Conservation (phyloP, 495 filamentous ascomycete species). For the Aspergillus baeticus region DNA sequence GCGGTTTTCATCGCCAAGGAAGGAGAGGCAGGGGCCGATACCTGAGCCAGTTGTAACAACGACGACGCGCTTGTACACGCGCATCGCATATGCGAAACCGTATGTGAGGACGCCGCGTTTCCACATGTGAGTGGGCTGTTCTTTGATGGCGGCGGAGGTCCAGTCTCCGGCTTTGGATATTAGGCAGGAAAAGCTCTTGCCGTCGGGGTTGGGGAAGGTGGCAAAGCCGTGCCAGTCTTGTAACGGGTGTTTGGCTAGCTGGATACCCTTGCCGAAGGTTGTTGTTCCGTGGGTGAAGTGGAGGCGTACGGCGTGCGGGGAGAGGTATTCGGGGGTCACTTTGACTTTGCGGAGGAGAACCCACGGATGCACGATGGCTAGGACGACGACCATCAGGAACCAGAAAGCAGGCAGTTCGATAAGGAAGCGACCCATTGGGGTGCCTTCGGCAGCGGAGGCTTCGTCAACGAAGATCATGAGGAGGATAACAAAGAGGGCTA, state of each 20-base stretch:
- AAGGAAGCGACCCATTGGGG: constrained; percentile 34
- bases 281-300: constrained; percentile 61
- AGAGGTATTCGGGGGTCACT: constrained; percentile 63
- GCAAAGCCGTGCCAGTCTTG: constrained; percentile 83
- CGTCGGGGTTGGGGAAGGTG: constrained; percentile 55
- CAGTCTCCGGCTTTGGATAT: constrained; percentile 85
- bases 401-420: constrained; percentile 43
- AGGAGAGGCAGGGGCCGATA: constrained; percentile 63
- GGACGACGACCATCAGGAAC: constrained; percentile 38
- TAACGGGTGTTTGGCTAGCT: constrained; percentile 54
- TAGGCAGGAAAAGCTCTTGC: constrained; percentile 60
- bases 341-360: constrained; percentile 46
- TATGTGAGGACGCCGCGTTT: constrained; percentile 53
- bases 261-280: constrained; percentile 44
- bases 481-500: constrained; percentile 47
- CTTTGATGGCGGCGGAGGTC: constrained; percentile 63
- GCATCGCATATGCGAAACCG: constrained; percentile 71
- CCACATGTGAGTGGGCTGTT: constrained; percentile 52
- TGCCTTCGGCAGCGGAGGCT: constrained; percentile 21
- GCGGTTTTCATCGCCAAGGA: constrained; percentile 47
- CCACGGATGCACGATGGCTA: constrained; percentile 44
- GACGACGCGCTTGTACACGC: constrained; percentile 65
- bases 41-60: constrained; percentile 83
- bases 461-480: constrained; percentile 39
- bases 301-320: constrained; percentile 68